Evolutionary conservation across 2,329 filamentous ascomycete species (phyloP).

Genomic region (Monosporascus sp.): DNA sequence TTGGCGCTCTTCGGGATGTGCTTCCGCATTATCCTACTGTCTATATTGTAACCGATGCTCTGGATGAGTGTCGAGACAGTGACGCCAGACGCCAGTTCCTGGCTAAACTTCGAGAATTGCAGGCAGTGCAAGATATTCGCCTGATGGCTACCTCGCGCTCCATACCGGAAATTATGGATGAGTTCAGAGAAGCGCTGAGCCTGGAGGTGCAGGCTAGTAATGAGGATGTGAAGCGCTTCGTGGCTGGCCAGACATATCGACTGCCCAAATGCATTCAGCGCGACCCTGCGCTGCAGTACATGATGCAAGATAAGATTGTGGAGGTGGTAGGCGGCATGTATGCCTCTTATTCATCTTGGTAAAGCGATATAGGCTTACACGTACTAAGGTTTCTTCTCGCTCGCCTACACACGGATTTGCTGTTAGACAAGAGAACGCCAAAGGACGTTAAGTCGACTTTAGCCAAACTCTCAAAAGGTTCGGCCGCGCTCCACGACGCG

Average conservation of each 20-base stretch:
- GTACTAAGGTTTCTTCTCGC: conserved; percentile 31
- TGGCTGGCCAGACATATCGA: conserved; percentile 15
- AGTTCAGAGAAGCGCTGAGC: conserved; percentile 1
- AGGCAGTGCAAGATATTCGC: conserved; percentile 1
- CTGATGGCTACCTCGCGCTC: conserved; percentile 12
- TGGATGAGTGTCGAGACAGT: conserved; percentile 12
- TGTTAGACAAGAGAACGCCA: conserved; percentile 23
- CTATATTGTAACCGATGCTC: conserved; percentile 14
- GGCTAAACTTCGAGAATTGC: conserved; percentile 6
- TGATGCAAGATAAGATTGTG: conserved; percentile 14
- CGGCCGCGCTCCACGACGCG: conserved; percentile 26
- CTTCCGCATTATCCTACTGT: conserved; percentile 12
- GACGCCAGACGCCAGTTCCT: conserved; percentile 5
- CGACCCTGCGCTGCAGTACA: conserved; percentile 10
- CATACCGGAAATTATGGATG: conserved; percentile 10
- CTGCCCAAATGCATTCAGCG: conserved; percentile 11
- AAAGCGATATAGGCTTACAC: conserved; percentile 6
- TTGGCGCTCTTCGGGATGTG: conserved; percentile 9
- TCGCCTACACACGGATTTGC: conserved; percentile 28
- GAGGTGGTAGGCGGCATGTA: conserved; percentile 25
- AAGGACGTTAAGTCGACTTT: conserved; percentile 28
- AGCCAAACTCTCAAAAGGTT: conserved; percentile 22
- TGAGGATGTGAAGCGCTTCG: conserved; percentile 24
- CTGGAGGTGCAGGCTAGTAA: conserved; percentile 26
- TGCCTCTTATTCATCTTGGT: conserved; percentile 6